These are phyloP conservation scores for Colletotrichum navitas DNA, from an alignment of 2,329 filamentous ascomycete species.

Conservation along the genomic window DNA sequence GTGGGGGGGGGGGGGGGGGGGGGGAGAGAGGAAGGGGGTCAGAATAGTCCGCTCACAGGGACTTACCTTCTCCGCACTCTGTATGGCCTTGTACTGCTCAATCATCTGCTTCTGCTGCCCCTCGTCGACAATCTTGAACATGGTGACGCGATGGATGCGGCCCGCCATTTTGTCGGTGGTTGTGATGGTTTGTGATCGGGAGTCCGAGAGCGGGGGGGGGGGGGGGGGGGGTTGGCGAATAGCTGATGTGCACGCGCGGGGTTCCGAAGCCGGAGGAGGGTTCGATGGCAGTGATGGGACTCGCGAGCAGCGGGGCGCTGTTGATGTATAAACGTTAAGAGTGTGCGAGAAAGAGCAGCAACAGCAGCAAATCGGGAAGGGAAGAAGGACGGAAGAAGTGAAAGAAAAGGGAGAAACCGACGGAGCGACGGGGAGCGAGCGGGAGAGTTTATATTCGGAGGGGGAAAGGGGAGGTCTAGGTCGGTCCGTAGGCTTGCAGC, in stretches of 20 bases:
- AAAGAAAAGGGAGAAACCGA: neutral
- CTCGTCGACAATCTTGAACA: slow-evolving; percentile 65
- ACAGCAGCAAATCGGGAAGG: neutral
- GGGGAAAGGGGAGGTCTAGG: neutral
- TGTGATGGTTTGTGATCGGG: neutral
- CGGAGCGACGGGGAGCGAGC: slow-evolving; percentile 7
- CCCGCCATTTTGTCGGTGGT: slow-evolving; percentile 53
- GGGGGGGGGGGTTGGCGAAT: neutral
- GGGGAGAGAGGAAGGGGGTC: neutral
- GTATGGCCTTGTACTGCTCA: slow-evolving; percentile 59
- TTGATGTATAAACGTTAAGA: too few species aligned
- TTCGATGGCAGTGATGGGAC: neutral
- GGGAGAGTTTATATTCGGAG: slow-evolving; percentile 24
- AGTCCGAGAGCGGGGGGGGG: neutral
- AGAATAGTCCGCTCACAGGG: neutral
- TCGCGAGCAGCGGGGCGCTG: neutral
- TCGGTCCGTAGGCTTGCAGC: neutral
- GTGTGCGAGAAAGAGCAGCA: neutral
- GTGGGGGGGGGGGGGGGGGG: neutral
- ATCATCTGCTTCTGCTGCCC: slow-evolving; percentile 60
- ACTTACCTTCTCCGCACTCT: slow-evolving; percentile 57
- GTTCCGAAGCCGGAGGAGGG: neutral
- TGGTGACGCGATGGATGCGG: slow-evolving; percentile 62
- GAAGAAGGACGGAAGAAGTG: neutral
- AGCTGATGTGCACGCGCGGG: neutral